phyloP scores from a whole-genome alignment of 129 eudicot genomes.

The Escallonia herrerae region DNA sequence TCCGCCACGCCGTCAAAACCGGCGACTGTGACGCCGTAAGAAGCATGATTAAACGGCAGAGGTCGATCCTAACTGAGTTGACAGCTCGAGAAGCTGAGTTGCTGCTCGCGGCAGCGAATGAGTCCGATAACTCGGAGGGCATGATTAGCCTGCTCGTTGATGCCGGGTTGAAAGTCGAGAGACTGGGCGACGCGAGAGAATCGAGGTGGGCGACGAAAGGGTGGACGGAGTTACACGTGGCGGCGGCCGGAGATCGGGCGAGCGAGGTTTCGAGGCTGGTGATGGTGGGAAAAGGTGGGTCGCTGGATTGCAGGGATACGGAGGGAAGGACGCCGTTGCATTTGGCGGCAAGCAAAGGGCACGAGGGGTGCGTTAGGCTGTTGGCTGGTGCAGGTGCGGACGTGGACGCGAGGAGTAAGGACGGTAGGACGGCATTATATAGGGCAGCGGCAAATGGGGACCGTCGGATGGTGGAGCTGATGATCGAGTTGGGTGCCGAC shows the following conservation, averaged over 20 bases:
- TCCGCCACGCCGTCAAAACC: slow-evolving; percentile 41
- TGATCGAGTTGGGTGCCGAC: slow-evolving; percentile 51
- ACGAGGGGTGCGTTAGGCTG: slow-evolving; percentile 31
- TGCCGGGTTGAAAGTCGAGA: slow-evolving; percentile 32
- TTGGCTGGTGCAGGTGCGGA: slow-evolving; percentile 51
- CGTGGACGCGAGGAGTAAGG: slow-evolving; percentile 59
- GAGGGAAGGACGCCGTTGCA: slow-evolving; percentile 52
- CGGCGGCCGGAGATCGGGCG: slow-evolving; percentile 44
- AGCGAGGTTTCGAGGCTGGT: slow-evolving; percentile 42
- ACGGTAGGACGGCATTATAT: slow-evolving; percentile 56
- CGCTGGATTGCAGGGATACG: slow-evolving; percentile 56
- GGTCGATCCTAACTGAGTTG: slow-evolving; percentile 29
- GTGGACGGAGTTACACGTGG: slow-evolving; percentile 57
- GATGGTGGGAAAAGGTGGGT: slow-evolving; percentile 12
- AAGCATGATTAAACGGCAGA: slow-evolving; percentile 40
- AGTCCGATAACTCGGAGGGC: slow-evolving; percentile 39
- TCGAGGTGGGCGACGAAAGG: slow-evolving; percentile 35
- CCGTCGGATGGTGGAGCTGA: slow-evolving; percentile 51
- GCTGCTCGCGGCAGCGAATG: slow-evolving; percentile 34
- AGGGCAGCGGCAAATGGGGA: slow-evolving; percentile 59
- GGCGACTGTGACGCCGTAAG: slow-evolving; percentile 42
- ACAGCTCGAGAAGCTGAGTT: slow-evolving; percentile 48
- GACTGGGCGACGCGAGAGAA: slow-evolving; percentile 12
- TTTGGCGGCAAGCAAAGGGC: slow-evolving; percentile 59
- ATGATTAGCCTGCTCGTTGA: slow-evolving; percentile 43